Percentiles rank a stretch among this genome's conserved stretches.
These are phyloP conservation scores for Murraya koenigii DNA, from an alignment of 345 rosid genomes.

Conservation along the genomic window DNA sequence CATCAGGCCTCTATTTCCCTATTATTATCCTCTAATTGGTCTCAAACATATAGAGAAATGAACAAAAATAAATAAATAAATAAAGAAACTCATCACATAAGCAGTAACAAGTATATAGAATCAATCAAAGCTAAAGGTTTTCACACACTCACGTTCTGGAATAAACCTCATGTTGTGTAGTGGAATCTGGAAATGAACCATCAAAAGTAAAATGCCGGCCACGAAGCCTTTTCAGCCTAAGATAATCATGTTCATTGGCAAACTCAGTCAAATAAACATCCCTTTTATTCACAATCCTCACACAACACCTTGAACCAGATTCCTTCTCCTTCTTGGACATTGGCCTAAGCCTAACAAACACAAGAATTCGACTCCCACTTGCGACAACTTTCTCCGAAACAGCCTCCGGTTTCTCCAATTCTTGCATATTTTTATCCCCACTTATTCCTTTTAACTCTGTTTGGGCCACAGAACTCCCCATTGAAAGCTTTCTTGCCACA, in stretches of 20 bases:
- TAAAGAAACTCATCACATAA: neutral
- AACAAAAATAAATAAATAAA: neutral
- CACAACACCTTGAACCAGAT: conserved; percentile 72
- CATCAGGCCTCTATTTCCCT: neutral
- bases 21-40: too few relatives aligned
- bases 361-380: conserved; percentile 54
- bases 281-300: conserved; percentile 69
- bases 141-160: conserved; percentile 67
- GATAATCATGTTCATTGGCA: conserved; percentile 73
- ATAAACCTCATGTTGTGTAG: conserved; percentile 79
- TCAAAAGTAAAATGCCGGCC: conserved; percentile 91
- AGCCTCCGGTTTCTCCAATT: conserved; percentile 44
- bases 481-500: conserved; percentile 70
- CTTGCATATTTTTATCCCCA: conserved; percentile 27
- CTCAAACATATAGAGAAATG: neutral
- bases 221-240: conserved; percentile 82
- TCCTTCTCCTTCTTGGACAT: conserved; percentile 90
- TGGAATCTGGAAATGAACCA: conserved; percentile 76
- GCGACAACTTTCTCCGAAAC: conserved; percentile 28
- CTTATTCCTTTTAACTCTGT: conserved; percentile 28
- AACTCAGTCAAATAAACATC: conserved; percentile 89
- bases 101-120: neutral
- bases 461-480: conserved; percentile 36
- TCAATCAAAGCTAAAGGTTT: conserved; percentile 10
- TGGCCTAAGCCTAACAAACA: conserved; percentile 94